These are phyloP conservation scores for Dryadomyces quercivorus DNA, from an alignment of 2,329 filamentous ascomycete species.

Conservation along the genomic window DNA sequence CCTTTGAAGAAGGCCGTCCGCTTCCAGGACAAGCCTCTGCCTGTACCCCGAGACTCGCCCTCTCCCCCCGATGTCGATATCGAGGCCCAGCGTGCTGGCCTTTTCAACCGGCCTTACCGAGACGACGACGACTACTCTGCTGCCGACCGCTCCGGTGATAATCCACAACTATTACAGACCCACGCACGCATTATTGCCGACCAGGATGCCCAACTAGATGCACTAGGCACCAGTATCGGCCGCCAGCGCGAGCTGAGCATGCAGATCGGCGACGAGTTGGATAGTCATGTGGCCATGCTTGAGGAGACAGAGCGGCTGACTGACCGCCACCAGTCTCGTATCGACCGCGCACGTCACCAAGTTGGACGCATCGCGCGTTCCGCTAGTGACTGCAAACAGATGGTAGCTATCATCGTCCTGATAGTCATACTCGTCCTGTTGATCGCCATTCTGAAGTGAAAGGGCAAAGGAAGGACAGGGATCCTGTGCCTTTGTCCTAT, in stretches of 20 bases:
- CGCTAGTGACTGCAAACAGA: slow-evolving; percentile 77
- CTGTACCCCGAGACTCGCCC: slow-evolving; percentile 27
- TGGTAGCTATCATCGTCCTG: slow-evolving; percentile 68
- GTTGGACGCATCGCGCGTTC: slow-evolving; percentile 61
- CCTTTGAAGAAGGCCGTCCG: slow-evolving; percentile 57
- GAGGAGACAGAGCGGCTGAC: slow-evolving; percentile 79
- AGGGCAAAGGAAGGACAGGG: no score
- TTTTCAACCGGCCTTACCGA: slow-evolving; percentile 48
- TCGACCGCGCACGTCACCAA: slow-evolving; percentile 62
- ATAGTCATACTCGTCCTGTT: slow-evolving; percentile 73
- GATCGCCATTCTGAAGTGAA: slow-evolving; percentile 67
- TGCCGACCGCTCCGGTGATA: slow-evolving; percentile 33
- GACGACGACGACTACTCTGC: slow-evolving; percentile 50
- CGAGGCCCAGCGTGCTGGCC: slow-evolving; percentile 18
- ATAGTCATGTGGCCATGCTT: slow-evolving; percentile 76
- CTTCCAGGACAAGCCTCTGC: slow-evolving; percentile 56
- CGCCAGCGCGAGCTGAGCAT: slow-evolving; percentile 87
- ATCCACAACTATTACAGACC: slow-evolving; percentile 77
- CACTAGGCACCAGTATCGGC: slow-evolving; percentile 71
- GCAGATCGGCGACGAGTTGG: slow-evolving; percentile 92
- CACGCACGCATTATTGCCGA: slow-evolving; percentile 72
- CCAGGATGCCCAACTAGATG: slow-evolving; percentile 89
- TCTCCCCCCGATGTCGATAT: slow-evolving; percentile 28
- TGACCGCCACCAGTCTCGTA: slow-evolving; percentile 64
- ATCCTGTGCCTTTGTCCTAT: background rate